Evolutionary conservation across 495 filamentous ascomycete genomes (phyloP), one percentile per base, ranked within the genome.

Genomic region (Neurospora sp.): DNA sequence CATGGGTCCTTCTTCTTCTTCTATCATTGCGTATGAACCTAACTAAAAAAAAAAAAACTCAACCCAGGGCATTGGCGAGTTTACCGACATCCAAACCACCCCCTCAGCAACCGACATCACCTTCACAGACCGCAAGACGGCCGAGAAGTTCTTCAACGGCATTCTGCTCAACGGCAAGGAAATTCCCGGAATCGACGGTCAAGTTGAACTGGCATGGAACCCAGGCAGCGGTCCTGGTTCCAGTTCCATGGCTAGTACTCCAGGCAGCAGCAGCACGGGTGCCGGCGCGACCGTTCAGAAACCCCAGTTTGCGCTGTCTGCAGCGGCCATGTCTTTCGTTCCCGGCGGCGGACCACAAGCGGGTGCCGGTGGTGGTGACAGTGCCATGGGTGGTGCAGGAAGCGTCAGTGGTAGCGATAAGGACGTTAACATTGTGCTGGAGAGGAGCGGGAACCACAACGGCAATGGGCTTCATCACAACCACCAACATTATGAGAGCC

Each of bases 81-180:
- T 92, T 76, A 89, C 93, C 71, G 88, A 88, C 48, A 91, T 98
- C 71, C 88, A 93, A 70, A 82, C 86, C 1, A 89, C 91, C 74
- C 87, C 90, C 0, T 80, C 87, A 3, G 86, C 35, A 78, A 91
- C 79, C 74, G 92, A 79, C 38, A 87, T 98, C 71, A 88, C 88
- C 3, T 99, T 98, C 80, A 94, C 92, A 75, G 93, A 99, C 76
- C 91, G 96, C 53, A 94, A 91, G 76, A 91, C 91, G 8, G 96
- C 94, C 16, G 95, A 98, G 81, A 92, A 92, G 78, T 92, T 95
- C 79, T 90, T 93, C 84, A 89, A 89, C 80, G 84, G 87, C 48
- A 81, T 87, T 44, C 79, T 82, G 9, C 81, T 87, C 5, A 88
- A 87, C 69, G 78, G 86, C 70, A 81, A 76, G 71, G 85, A 89